Conservation (phyloP, 2,329 filamentous ascomycete genomes). For the Fusarium foetens region DNA sequence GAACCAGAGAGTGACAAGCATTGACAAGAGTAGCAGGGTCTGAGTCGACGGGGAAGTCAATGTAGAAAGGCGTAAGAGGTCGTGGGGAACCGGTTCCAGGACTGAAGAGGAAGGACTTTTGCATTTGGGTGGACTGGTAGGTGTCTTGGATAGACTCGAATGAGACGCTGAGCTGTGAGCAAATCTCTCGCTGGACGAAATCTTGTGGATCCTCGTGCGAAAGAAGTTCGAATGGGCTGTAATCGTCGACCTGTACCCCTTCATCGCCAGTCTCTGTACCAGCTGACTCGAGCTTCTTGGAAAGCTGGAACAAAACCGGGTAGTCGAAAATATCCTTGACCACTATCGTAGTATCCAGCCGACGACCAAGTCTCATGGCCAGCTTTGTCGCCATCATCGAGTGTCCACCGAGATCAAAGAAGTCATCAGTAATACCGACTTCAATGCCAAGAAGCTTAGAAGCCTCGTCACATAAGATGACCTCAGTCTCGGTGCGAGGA, state of each 20-base stretch:
- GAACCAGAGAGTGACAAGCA: neutral
- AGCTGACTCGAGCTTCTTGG: neutral
- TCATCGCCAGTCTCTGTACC: neutral
- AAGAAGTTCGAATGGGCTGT: neutral
- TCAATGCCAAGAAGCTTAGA: neutral
- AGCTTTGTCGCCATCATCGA: conserved; percentile 17
- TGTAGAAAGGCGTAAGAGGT: neutral
- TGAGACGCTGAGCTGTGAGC: neutral
- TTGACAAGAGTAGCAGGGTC: neutral
- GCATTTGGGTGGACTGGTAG: neutral
- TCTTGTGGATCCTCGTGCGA: neutral
- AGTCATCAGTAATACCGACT: conserved; percentile 12
- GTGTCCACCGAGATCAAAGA: conserved; percentile 15
- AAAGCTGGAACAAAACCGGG: conserved; percentile 1
- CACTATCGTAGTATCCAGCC: neutral
- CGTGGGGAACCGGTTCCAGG: neutral
- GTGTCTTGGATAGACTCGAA: neutral
- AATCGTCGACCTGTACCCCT: neutral
- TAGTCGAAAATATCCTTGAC: conserved; percentile 19
- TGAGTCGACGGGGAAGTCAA: conserved; percentile 2
- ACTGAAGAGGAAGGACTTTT: conserved; percentile 8
- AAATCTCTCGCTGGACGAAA: neutral
- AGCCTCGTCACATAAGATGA: neutral
- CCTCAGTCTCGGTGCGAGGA: conserved; percentile 1
- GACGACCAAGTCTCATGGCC: neutral